Evolutionary conservation across 2,329 filamentous ascomycete species (phyloP).

Genomic region (Trichoderma sp.): DNA sequence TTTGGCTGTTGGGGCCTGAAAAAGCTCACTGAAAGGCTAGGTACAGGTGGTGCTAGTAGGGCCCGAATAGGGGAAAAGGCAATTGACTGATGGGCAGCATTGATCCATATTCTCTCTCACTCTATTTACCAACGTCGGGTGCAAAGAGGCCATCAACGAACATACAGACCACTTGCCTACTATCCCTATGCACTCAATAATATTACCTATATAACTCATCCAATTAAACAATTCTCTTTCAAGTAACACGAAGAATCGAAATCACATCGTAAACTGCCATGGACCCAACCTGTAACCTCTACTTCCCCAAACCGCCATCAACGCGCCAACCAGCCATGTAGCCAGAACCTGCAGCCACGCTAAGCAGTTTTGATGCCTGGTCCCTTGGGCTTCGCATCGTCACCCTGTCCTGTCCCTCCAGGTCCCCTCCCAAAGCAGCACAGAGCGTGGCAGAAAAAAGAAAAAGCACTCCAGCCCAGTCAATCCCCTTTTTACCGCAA

Average conservation of each 20-base stretch:
- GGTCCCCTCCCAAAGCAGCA: neutral
- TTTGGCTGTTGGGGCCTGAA: neutral
- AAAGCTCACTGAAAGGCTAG: neutral
- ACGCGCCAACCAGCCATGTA: neutral
- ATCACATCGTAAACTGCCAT: neutral
- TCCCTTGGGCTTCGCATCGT: neutral
- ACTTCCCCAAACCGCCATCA: neutral
- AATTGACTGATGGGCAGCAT: neutral
- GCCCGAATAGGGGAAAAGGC: neutral
- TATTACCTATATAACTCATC: too few relatives aligned
- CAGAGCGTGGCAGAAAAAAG: neutral
- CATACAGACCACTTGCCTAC: too few relatives aligned
- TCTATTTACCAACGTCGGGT: neutral
- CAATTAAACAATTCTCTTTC: too few relatives aligned
- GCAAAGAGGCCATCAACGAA: neutral
- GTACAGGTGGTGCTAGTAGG: neutral
- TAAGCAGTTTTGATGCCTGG: neutral
- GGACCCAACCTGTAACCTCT: neutral
- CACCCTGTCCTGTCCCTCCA: neutral
- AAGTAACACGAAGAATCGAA: neutral
- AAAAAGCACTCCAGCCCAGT: neutral
- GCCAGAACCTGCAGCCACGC: slow-evolving; percentile 4
- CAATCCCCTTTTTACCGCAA: neutral
- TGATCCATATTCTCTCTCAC: neutral
- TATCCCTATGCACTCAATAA: too few relatives aligned